Conservation (phyloP, 2,329 filamentous ascomycete species). For the Apiospora pterosperma region DNA sequence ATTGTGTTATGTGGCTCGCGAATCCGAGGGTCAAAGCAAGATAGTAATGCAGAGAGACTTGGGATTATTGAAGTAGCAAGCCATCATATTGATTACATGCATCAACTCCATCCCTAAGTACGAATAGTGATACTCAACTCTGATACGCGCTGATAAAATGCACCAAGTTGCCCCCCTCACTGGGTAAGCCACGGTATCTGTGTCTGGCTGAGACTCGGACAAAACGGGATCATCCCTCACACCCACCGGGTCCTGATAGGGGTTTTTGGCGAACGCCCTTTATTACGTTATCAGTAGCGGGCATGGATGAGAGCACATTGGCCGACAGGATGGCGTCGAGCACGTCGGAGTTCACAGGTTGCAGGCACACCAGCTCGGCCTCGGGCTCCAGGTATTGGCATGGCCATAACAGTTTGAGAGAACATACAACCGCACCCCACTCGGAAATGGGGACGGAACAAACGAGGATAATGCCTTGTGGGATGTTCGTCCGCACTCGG, state of each 20-base stretch:
- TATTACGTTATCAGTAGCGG: constrained; percentile 13
- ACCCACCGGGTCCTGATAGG: constrained; percentile 13
- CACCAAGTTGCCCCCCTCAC: background rate
- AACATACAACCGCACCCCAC: no score
- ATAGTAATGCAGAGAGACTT: no score
- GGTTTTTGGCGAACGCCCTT: constrained; percentile 21
- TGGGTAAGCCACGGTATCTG: background rate
- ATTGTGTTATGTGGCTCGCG: no score
- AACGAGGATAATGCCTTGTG: no score
- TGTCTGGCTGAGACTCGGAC: constrained; percentile 16
- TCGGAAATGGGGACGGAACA: no score
- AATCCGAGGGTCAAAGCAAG: no score
- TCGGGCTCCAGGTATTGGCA: constrained; percentile 11
- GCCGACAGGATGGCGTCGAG: constrained; percentile 12
- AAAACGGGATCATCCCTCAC: constrained; percentile 13
- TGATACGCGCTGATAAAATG: background rate
- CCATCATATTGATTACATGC: background rate
- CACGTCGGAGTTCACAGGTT: constrained; percentile 11
- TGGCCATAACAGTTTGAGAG: no score
- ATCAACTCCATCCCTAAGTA: background rate
- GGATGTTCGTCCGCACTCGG: no score
- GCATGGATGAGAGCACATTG: constrained; percentile 5
- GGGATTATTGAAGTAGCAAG: background rate
- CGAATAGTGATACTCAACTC: background rate
- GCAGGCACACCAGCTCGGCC: constrained; percentile 23